Percentiles rank a stretch among this genome's conserved stretches.
Evolutionary conservation across 148 eudicot genomes (phyloP).

Genomic region (Fagopyrum homotropicum): DNA sequence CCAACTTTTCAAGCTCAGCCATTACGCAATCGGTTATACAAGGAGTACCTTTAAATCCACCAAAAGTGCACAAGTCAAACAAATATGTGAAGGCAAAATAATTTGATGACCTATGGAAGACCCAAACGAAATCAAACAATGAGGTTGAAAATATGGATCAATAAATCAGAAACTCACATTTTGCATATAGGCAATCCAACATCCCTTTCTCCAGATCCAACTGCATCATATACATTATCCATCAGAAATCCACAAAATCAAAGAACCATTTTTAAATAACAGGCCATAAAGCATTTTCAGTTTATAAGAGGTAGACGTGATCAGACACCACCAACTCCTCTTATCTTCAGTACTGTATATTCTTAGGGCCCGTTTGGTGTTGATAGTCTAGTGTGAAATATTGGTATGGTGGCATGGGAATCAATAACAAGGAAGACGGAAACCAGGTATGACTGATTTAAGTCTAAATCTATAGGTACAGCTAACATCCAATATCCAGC

Average conservation of each 20-base stretch:
- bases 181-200: slow-evolving; percentile 98
- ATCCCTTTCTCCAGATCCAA: slow-evolving; percentile 96
- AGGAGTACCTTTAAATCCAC: slow-evolving; percentile 60
- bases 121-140: neutral
- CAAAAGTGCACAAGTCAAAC: slow-evolving; percentile 8
- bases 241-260: neutral
- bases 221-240: slow-evolving; percentile 30
- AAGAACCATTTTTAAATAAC: neutral
- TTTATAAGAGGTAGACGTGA: neutral
- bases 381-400: no score
- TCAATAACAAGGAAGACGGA: no score
- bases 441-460: no score
- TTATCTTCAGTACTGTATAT: neutral
- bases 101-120: neutral
- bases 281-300: neutral
- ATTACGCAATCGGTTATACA: slow-evolving; percentile 98
- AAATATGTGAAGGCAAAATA: neutral
- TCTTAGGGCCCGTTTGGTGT: neutral
- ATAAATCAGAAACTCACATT: slow-evolving; percentile 49
- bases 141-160: neutral
- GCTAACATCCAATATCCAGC: no score
- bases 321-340: neutral
- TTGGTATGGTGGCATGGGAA: no score
- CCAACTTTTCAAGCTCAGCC: slow-evolving; percentile 98
- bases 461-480: no score